Base-by-base conservation (phyloP, 139 green algal genomes). In the Deuterostichococcus epilithicus region DNA sequence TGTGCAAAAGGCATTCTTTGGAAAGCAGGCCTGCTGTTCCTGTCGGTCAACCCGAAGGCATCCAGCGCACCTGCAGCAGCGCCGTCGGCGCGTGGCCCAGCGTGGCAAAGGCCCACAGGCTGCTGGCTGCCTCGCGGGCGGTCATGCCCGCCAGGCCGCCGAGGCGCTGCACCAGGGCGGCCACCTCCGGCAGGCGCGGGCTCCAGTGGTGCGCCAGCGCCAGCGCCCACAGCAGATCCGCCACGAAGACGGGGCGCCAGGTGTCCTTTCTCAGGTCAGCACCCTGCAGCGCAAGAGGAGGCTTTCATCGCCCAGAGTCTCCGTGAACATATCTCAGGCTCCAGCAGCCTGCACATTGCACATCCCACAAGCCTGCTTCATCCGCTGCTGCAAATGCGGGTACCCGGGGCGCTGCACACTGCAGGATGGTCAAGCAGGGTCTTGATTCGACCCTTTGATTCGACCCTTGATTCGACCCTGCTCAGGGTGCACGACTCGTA, bases 181-280 rank as follows among this genome's bases (percentile, higher is more conserved):
- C 52, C 52, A 23, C 3, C 13, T 63, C 13, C 10, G 52, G 52
- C 52, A 63, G 52, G 18, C 52, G 52, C 52, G 72, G 47, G 33
- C 34, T 76, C 22, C 72, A 70, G 47, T 76, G 72, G 47, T 63
- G 72, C 18, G 72, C 72, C 67, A 63, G 66, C 23, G 72, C 72
- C 34, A 76, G 32, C 6, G 34, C 72, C 72, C 72, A 76, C 23
- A 37, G 67, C 26, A 67, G 6, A 47, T 76, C 25, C 23, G 72
- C 72, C 15, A 52, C 72, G 26, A 59, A 28, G 20, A 4, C 1
- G 10, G 52, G 52, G 10, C 52, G 52, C 52, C 52, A 63, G 52
- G 52, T 20, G 13, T 63, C 52, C 13, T 63, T 13, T 20, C 3
- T 5, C 36, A 37, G 26, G 47, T 76, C 0, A 42, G 20, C 6